Evolutionary conservation across 176 grass and related monocot genomes (phyloP), one percentile per base, ranked within the genome.

Genomic region (Secale cereale): DNA sequence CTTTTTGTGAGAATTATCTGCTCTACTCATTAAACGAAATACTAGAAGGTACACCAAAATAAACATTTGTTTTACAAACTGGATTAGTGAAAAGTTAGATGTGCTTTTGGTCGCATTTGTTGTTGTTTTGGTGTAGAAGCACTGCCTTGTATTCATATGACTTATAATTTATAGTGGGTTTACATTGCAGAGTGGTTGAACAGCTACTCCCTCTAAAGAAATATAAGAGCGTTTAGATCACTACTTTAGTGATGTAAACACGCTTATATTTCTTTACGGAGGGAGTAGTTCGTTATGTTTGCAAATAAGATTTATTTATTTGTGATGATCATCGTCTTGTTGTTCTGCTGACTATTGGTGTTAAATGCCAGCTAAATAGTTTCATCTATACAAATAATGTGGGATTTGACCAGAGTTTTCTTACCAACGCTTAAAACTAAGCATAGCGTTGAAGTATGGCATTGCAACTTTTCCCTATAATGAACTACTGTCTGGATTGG

Each of bases 291-390:
- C 0, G 40, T 41, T 41, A 41, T 41, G 0, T 35, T 40, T 76
- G 27, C 19, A 23, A 65, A 16, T 67, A 50, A 52, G 40, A 23
- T 72, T 32, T 76, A 35, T 82, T 56, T 13, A 50, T 78, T 31
- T 15, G 43, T 3, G 23, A 13, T 43, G 70, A n/a, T 48, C 33
- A 46, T 37, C 14, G 68, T 65, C 14, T 73, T 41, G 27, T 13
- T 45, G 22, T 25, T 71, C 39, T 71, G 20, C 12, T 84, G 22
- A 27, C 10, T 28, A 4, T 56, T 25, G 19, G 16, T 19, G 10
- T 81, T 40, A 26, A 81, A 48, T 63, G 27, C 26, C 10, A 65
- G 48, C 14, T 63, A 70, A 77, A 78, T 83, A 27, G 48, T 63
- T 30, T 39, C 12, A 6, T 77, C 72, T 20, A 68, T 83, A 70